Evolutionary conservation across 73 alveolate species (phyloP).

Genomic region (Tetrahymena elliotti): DNA sequence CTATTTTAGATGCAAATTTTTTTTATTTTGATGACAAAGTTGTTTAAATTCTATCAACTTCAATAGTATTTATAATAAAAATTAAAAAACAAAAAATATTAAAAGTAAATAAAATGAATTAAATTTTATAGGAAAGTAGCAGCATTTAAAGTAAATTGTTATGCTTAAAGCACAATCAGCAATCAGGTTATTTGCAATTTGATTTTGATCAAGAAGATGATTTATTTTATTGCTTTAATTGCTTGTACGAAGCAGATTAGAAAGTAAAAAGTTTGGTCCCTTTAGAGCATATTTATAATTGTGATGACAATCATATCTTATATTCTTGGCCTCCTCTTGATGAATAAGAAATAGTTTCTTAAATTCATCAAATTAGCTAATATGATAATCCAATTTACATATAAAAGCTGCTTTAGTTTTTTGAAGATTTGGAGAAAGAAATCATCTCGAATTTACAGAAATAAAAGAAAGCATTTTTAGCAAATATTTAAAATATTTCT

Average conservation of each 20-base stretch:
- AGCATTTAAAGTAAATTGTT: too few relatives aligned
- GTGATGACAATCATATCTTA: not conserved
- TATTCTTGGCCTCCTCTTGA: not conserved
- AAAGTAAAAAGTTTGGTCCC: not conserved
- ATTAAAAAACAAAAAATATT: too few relatives aligned
- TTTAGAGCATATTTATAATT: not conserved
- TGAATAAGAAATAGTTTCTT: not conserved
- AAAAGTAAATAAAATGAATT: not conserved
- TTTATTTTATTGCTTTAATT: not conserved
- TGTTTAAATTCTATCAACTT: too few relatives aligned
- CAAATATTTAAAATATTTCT: not conserved
- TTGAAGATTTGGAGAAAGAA: not conserved
- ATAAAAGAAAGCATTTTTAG: not conserved
- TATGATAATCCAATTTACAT: not conserved
- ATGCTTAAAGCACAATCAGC: not conserved
- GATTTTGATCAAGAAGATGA: not conserved
- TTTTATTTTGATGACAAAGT: too few relatives aligned
- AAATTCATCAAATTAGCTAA: not conserved
- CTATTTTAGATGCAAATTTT: too few relatives aligned
- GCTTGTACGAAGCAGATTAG: not conserved
- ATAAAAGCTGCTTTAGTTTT: not conserved
- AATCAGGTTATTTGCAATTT: not conserved
- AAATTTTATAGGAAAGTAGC: not conserved
- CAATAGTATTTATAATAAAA: too few relatives aligned
- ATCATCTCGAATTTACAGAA: too few relatives aligned